Conservation (phyloP, 2,329 filamentous ascomycete genomes). For the Lachnellula suecica region DNA sequence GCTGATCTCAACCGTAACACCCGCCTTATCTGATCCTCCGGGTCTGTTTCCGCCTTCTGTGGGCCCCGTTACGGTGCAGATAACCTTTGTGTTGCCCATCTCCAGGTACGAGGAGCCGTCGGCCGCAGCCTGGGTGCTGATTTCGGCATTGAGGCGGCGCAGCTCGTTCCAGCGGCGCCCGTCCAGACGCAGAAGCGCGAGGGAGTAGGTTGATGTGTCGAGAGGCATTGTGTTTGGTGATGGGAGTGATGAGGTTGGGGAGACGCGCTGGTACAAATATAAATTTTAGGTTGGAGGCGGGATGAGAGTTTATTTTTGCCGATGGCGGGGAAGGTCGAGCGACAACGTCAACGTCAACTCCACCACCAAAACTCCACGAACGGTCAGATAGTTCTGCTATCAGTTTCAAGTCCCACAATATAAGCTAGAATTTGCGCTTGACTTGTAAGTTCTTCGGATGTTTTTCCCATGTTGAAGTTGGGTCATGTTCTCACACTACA, state of each 20-base stretch:
- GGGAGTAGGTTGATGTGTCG: conserved; percentile 87
- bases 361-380: too few relatives aligned
- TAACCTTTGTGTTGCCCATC: conserved; percentile 96
- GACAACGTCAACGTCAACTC: too few relatives aligned
- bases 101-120: conserved; percentile 93
- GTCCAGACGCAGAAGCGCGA: conserved; percentile 80
- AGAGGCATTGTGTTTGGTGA: conserved; percentile 69
- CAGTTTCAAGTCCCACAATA: too few relatives aligned
- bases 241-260: not conserved
- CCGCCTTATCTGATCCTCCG: conserved; percentile 53
- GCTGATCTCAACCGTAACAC: conserved; percentile 78
- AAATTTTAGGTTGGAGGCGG: not conserved
- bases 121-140: conserved; percentile 87
- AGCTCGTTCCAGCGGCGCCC: conserved; percentile 96
- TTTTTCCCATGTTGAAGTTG: too few relatives aligned
- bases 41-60: conserved; percentile 64
- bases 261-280: not conserved
- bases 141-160: conserved; percentile 81
- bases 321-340: too few relatives aligned
- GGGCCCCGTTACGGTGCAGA: conserved; percentile 88
- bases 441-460: too few relatives aligned
- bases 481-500: too few relatives aligned
- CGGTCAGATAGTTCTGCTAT: too few relatives aligned
- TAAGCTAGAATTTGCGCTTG: too few relatives aligned
- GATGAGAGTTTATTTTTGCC: too few relatives aligned